These are phyloP conservation scores for Rhodosporidiobolus sp. DNA, from an alignment of 768 basidiomycete genomes.

Conservation along the genomic window DNA sequence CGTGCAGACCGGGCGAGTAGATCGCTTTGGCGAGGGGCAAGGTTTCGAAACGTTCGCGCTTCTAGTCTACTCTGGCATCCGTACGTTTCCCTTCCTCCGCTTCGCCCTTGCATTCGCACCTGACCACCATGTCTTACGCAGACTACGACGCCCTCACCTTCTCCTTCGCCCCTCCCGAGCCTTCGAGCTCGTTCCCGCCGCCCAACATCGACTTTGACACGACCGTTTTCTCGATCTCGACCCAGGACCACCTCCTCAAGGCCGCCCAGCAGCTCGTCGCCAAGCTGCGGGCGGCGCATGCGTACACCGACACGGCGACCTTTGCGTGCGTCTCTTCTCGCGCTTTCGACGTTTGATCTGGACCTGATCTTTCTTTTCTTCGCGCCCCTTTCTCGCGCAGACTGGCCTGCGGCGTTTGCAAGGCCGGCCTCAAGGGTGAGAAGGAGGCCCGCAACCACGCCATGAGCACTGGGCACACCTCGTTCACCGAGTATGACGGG, in stretches of 20 bases:
- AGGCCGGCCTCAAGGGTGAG: conserved; percentile 83
- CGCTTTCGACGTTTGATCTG: background rate
- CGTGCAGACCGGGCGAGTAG: conserved; percentile 15
- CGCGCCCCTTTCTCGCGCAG: background rate
- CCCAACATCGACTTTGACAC: conserved; percentile 72
- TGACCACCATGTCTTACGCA: background rate
- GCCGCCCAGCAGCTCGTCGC: conserved; percentile 66
- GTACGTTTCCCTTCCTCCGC: conserved; percentile 41
- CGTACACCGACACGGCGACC: conserved; percentile 79
- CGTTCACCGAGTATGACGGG: conserved; percentile 63
- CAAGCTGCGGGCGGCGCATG: conserved; percentile 65
- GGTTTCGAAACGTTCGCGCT: conserved; percentile 55
- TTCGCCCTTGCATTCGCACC: conserved; percentile 9
- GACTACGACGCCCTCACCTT: conserved; percentile 86
- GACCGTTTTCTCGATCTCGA: conserved; percentile 55
- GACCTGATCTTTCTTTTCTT: background rate
- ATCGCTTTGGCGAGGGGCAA: conserved; percentile 25
- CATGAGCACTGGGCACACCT: conserved; percentile 74
- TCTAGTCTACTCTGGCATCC: conserved; percentile 91
- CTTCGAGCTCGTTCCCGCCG: conserved; percentile 47
- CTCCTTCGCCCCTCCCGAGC: conserved; percentile 71
- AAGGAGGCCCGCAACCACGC: conserved; percentile 89
- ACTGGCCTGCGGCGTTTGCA: conserved; percentile 61
- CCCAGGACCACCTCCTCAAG: conserved; percentile 51
- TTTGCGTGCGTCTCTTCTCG: conserved; percentile 57